Base-by-base conservation (phyloP, 768 basidiomycete species). In the Lentinula lateritia region DNA sequence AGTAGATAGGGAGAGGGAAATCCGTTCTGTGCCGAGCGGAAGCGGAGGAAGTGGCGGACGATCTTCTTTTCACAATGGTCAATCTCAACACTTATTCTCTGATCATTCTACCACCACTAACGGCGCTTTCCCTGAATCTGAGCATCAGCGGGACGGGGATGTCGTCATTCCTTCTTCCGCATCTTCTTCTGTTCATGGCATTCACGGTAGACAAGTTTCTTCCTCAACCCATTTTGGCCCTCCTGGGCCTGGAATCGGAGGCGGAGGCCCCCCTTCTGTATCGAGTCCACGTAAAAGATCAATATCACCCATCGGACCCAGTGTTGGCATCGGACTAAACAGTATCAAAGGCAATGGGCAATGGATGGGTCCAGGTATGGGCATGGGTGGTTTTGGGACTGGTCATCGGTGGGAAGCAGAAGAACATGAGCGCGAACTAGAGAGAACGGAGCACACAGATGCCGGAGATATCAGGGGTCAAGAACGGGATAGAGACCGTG, bases 391-490 rank as follows among this genome's bases (percentile, higher is more conserved):
- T 5, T 61, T 52, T 42, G 61, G 48, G 15, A 13, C 50, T 56
- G 53, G 34, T 58, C 55, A 20, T 46, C 35, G 36, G 20, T 52
- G 52, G 63, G 58, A 52, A 36, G 63, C 54, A 23, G 59, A 54
- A 55, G 57, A 50, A 52, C 68, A 71, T 38, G 64, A 48, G 52
- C 68, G 71, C 36, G 64, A 67, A 52, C 62, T 71, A 61, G 66
- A 62, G 63, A 66, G 68, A 66, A 69, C 72, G 73, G 48, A 9
- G 36, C 38, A 45, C 63, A 61, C 28, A 52, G 65, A 69, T 52
- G 32, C 69, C 34, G 65, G 69, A 9, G 68, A 70, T 57, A 72
- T 72, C 50, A 66, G 70, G 52, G 73, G 73, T 5, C 52, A 41
- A 18, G 52, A 59, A 58, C 16, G 38, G 9, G 52, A 58, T 41